Evolutionary conservation across 2,329 filamentous ascomycete species (phyloP), one percentile per base, ranked within the genome.

Genomic region (Eutypa lata): DNA sequence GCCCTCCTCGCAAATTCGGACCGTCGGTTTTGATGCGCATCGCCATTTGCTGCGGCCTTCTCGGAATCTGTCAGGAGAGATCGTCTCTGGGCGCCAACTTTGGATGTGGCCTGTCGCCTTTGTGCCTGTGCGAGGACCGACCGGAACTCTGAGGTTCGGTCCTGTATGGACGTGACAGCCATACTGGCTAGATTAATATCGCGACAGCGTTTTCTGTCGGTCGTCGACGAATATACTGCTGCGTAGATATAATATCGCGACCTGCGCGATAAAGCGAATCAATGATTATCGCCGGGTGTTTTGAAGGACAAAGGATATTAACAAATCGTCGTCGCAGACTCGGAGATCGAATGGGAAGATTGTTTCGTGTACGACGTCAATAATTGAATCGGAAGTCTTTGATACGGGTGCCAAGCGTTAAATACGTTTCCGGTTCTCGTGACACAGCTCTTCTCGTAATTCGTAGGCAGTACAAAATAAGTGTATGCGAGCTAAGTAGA

Each of bases 1-100:
- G 94, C 94, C 68, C 88, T 88, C 63, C 91, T 84, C 64, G 94
- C 94, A 73, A 99, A 99, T 66, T 97, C 94, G 56, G 91, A 96
- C 62, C 91, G 83, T 59, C 79, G 76, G n/a, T 77, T 78, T 52
- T 75, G 78, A 53, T 70, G 69, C 51, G 70, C 74, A 60, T 77
- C 73, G 55, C 79, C 79, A 65, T 82, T 77, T 21, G 82, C 78
- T 13, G 77, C 80, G 22, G 80, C 81, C 74, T 88, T 89, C 71
- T 93, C 86, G 45, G 86, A 79, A 62, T 89, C 84, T 46, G 82
- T 86, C 54, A 96, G 79, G 48, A 97, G 83, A 42, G 89, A 91
- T 68, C 91, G 87, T 61, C 89, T 84, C 72, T 95, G 90, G 31
- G 88, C 80, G 64, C 89, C 84, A 49, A 88, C 79, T 75, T 95